phyloP scores from a whole-genome alignment of 2,329 filamentous ascomycete genomes.

The Phialophora tarda region DNA sequence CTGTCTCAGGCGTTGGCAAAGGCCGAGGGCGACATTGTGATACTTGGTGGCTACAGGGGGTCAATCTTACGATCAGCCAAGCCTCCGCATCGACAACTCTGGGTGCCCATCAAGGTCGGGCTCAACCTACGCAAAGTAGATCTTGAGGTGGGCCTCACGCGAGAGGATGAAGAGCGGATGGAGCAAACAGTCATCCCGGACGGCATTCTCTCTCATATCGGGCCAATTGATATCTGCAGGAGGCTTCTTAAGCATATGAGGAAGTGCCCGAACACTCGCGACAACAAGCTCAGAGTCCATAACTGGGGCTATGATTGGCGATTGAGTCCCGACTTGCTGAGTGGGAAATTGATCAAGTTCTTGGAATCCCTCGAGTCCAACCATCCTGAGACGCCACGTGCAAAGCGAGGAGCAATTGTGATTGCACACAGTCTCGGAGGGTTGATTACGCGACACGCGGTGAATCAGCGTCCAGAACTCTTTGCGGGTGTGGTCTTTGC shows the following conservation, averaged over 20 bases:
- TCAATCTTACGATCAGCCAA: slow-evolving; percentile 86
- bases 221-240: slow-evolving; percentile 86
- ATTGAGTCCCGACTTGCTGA: slow-evolving; percentile 78
- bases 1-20: slow-evolving; percentile 68
- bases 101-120: slow-evolving; percentile 92
- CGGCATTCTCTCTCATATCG: slow-evolving; percentile 89
- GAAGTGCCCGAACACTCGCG: slow-evolving; percentile 73
- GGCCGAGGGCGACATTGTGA: slow-evolving; percentile 81
- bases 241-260: slow-evolving; percentile 78
- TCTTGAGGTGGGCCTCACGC: slow-evolving; percentile 80
- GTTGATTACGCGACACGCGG: slow-evolving; percentile 82
- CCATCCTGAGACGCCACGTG: slow-evolving; percentile 57
- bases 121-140: slow-evolving; percentile 91
- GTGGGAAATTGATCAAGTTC: slow-evolving; percentile 72
- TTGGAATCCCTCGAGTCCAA: slow-evolving; percentile 78
- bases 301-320: slow-evolving; percentile 97
- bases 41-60: slow-evolving; percentile 88
- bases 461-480: slow-evolving; percentile 82
- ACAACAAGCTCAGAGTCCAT: slow-evolving; percentile 76
- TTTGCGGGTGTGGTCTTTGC: slow-evolving; percentile 87
- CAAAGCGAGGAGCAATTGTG: slow-evolving; percentile 73
- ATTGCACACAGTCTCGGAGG: slow-evolving; percentile 87
- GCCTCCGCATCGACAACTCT: slow-evolving; percentile 81
- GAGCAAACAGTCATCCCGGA: slow-evolving; percentile 81
- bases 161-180: slow-evolving; percentile 82